Evolutionary conservation across 2,329 filamentous ascomycete species (phyloP).

Genomic region (Fusarium gaditjirri): DNA sequence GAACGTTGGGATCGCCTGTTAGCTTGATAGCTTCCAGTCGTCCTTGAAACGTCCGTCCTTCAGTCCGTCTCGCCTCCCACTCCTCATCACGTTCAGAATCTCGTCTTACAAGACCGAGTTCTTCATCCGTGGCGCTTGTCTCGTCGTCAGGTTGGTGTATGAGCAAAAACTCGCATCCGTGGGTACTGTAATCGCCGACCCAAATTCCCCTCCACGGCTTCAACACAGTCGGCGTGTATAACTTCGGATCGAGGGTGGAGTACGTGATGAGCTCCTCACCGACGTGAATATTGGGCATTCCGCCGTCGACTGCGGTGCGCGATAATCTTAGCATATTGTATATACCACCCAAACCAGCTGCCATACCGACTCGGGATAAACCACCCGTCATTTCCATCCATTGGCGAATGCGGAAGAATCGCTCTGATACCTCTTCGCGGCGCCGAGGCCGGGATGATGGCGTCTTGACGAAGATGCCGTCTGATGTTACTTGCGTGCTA

Average conservation of each 20-base stretch:
- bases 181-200: slow-evolving; percentile 88
- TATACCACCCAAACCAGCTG: slow-evolving; percentile 34
- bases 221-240: slow-evolving; percentile 82
- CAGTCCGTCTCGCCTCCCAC: slow-evolving; percentile 58
- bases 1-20: slow-evolving; percentile 91
- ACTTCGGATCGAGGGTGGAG: slow-evolving; percentile 74
- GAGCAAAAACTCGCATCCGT: slow-evolving; percentile 89
- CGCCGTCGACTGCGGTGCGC: slow-evolving; percentile 17
- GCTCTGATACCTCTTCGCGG: slow-evolving; percentile 71
- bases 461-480: slow-evolving; percentile 38
- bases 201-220: slow-evolving; percentile 93
- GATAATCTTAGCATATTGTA: slow-evolving; percentile 31
- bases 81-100: slow-evolving; percentile 57
- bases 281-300: slow-evolving; percentile 57
- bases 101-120: slow-evolving; percentile 53
- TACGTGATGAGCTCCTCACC: slow-evolving; percentile 70
- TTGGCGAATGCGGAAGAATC: slow-evolving; percentile 77
- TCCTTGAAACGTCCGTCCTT: slow-evolving; percentile 68
- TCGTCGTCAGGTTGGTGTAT: slow-evolving; percentile 75
- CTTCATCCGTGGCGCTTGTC: slow-evolving; percentile 50
- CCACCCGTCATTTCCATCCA: slow-evolving; percentile 75
- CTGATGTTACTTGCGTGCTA: slow-evolving; percentile 34
- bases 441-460: slow-evolving; percentile 55
- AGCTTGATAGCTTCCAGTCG: slow-evolving; percentile 87
- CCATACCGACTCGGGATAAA: slow-evolving; percentile 45